These are phyloP conservation scores for Leptodermis oblonga DNA, from an alignment of 257 asterid species.

Conservation along the genomic window DNA sequence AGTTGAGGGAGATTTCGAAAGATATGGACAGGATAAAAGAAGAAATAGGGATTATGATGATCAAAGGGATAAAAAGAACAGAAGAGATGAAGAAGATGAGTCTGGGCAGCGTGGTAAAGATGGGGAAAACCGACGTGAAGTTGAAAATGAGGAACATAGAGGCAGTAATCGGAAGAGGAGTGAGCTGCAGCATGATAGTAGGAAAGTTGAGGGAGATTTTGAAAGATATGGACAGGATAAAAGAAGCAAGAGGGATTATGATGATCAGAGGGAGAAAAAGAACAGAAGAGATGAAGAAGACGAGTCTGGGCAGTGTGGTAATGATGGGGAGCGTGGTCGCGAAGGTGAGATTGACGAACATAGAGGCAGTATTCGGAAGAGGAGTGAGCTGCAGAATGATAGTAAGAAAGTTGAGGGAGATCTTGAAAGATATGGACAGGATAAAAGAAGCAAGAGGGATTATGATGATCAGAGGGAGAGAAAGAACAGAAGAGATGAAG, in stretches of 20 bases:
- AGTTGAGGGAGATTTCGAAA: slow-evolving; percentile 18
- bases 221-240: background rate
- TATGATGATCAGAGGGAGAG: slow-evolving; percentile 39
- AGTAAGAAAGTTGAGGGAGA: slow-evolving; percentile 28
- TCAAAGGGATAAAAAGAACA: background rate
- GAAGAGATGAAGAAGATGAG: too few species aligned
- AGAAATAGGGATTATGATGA: slow-evolving; percentile 18
- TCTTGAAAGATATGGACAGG: slow-evolving; percentile 31
- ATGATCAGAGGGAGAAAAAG: slow-evolving; percentile 32
- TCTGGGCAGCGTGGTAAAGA: too few species aligned
- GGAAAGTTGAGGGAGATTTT: background rate
- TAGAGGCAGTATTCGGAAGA: slow-evolving; percentile 12
- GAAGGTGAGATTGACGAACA: slow-evolving; percentile 22
- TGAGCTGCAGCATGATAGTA: background rate
- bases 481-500: slow-evolving; percentile 51
- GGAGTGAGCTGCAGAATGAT: slow-evolving; percentile 28
- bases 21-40: background rate
- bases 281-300: slow-evolving; percentile 17
- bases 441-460: slow-evolving; percentile 41
- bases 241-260: slow-evolving; percentile 10
- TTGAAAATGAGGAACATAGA: too few species aligned
- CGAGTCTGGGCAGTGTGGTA: background rate
- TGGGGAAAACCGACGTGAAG: background rate
- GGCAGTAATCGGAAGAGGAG: slow-evolving; percentile 11
- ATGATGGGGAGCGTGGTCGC: too few species aligned